Evolutionary conservation across 2,329 filamentous ascomycete genomes (phyloP), one percentile per base, ranked within the genome.

Genomic region (Claviceps citrina): DNA sequence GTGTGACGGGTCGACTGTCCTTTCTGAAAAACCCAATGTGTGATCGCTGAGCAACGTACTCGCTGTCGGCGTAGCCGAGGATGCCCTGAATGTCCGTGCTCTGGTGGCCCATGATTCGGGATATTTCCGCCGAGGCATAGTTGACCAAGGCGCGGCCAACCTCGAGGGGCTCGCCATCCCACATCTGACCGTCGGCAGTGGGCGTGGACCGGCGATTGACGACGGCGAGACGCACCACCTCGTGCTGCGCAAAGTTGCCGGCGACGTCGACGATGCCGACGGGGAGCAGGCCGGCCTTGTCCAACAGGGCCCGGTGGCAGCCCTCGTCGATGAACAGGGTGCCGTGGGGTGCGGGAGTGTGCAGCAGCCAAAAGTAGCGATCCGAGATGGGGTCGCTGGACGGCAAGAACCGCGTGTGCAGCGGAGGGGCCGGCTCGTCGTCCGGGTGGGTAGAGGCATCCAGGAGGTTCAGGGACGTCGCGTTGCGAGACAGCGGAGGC

Each of bases 281-380:
- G 1, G 89, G 86, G 0, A 96, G 73, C 2, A 98, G 73, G 3
- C 86, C 84, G 0, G 87, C 86, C 63, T 93, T 93, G 54, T 79
- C 77, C 13, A 77, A 65, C 3, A 96, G 70, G 1, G 89, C 91
- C 26, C 71, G 67, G 61, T 86, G 78, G 3, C 89, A 89, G 31
- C 91, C 91, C n/a, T 75, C 66, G 64, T 98, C 91, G 51, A 98
- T 93, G 63, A 84, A 96, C 20, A 98, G 57, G 2, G 81, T 93
- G 12, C 91, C 91, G 53, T 93, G 87, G 0, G 91, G 85, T 19
- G 80, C 78, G 9, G 95, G 76, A 8, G 89, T 91, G 60, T 98
- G 85, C 0, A 96, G 71, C 36, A 98, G 78, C 91, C 91, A 98
- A 69, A 98, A 96, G 56, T 91, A 86, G 45, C 89, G 81, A 57